These are phyloP conservation scores for Backusella sp. DNA, from an alignment of 192 early-diverging fungal species.

Conservation along the genomic window DNA sequence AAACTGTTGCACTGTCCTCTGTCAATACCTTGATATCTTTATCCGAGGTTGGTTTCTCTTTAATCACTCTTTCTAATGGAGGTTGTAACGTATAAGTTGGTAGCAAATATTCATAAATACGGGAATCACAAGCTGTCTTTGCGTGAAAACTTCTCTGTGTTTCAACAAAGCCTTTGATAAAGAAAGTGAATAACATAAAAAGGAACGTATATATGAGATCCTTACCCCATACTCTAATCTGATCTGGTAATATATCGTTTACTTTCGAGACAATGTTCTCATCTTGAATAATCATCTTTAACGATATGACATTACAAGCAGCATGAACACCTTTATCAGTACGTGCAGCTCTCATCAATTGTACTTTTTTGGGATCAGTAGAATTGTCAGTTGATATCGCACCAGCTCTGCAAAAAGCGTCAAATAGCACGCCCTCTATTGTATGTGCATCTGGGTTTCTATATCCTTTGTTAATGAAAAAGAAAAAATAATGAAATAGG, in stretches of 20 bases:
- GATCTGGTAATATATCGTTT: conserved; percentile 78
- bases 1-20: neutral
- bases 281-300: conserved; percentile 89
- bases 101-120: conserved; percentile 95
- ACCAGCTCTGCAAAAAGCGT: conserved; percentile 77
- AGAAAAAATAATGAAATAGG: neutral
- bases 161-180: conserved; percentile 57
- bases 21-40: neutral
- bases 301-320: conserved; percentile 89
- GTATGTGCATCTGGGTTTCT: conserved; percentile 79
- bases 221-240: conserved; percentile 88
- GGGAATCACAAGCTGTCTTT: conserved; percentile 89
- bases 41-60: neutral
- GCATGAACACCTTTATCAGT: conserved; percentile 99
- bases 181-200: neutral
- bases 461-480: neutral
- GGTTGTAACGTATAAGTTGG: conserved; percentile 85
- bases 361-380: conserved; percentile 73
- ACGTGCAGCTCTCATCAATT: conserved; percentile 88
- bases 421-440: conserved; percentile 91
- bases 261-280: conserved; percentile 73
- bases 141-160: conserved; percentile 81
- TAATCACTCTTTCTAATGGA: neutral
- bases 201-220: neutral
- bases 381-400: conserved; percentile 88